Percentiles rank a stretch among this genome's conserved stretches.
Conservation (phyloP, 208 protist species). For the Trypanosoma scelopori region DNA sequence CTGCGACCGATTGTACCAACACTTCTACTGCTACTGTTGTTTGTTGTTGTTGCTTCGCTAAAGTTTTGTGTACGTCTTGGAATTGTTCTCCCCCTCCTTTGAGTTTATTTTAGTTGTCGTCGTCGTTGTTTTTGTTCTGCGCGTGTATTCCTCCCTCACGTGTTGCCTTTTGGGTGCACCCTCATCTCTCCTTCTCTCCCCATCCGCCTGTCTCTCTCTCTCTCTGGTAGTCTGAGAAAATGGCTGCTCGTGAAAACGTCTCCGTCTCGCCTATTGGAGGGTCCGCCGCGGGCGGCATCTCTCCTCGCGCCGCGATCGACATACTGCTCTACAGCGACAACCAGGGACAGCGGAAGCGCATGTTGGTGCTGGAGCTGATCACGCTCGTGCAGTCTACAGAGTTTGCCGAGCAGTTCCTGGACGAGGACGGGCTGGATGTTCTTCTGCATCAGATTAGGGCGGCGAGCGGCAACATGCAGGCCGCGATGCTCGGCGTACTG, state of each 20-base stretch:
- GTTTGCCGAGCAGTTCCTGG: slow-evolving; percentile 43
- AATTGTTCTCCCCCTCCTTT: too few relatives aligned
- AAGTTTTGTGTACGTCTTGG: too few relatives aligned
- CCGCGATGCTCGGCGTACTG: slow-evolving; percentile 28
- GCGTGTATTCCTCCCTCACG: too few relatives aligned
- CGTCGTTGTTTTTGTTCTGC: too few relatives aligned
- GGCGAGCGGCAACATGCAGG: slow-evolving; percentile 29
- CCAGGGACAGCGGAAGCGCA: slow-evolving; percentile 28
- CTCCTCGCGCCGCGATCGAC: slow-evolving; percentile 28
- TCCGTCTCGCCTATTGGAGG: slow-evolving; percentile 1
- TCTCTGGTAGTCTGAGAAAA: neutral
- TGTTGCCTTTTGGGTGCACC: too few relatives aligned
- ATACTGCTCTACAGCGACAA: slow-evolving; percentile 26
- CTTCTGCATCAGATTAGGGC: slow-evolving; percentile 28
- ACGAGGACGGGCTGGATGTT: slow-evolving; percentile 33
- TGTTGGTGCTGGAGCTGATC: slow-evolving; percentile 31
- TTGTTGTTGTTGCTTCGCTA: too few relatives aligned
- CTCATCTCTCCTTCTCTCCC: too few relatives aligned
- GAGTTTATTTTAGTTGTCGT: too few relatives aligned
- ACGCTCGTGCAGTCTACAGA: slow-evolving; percentile 23
- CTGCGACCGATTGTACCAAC: too few relatives aligned
- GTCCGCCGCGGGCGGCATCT: neutral
- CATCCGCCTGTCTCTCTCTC: too few relatives aligned
- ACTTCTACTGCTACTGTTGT: too few relatives aligned
- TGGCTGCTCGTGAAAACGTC: neutral